These are phyloP conservation scores for Glomus cerebriforme DNA, from an alignment of 192 early-diverging fungal genomes.

Conservation along the genomic window DNA sequence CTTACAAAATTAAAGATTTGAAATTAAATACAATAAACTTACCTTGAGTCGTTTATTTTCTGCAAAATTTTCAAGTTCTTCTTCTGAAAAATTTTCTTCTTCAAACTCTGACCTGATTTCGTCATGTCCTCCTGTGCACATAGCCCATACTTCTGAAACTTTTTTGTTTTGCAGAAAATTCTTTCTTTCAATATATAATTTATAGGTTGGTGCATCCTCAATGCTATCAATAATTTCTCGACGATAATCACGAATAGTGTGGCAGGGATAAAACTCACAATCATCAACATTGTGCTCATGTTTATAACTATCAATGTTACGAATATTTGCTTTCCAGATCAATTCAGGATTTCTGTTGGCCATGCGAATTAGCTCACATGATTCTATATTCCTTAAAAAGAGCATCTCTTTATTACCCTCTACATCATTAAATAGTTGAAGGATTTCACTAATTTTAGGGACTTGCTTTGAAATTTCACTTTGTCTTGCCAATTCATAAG, in stretches of 20 bases:
- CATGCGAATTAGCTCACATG: background rate
- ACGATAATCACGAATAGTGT: too few species aligned
- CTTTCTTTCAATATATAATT: too few species aligned
- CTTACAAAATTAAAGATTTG: too few species aligned
- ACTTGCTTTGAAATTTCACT: background rate
- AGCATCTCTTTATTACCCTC: conserved; percentile 1
- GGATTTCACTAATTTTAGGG: background rate
- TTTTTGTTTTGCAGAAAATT: background rate
- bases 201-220: too few species aligned
- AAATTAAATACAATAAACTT: background rate
- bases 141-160: background rate
- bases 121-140: background rate
- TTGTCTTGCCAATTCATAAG: background rate
- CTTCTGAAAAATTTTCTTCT: background rate
- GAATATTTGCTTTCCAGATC: background rate
- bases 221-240: too few species aligned
- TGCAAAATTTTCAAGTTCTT: background rate
- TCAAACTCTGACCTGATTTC: background rate
- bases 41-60: background rate
- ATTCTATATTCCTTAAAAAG: conserved; percentile 7
- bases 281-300: too few species aligned
- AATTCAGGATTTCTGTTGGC: background rate
- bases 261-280: too few species aligned
- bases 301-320: too few species aligned
- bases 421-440: background rate